Evolutionary conservation across 2,329 filamentous ascomycete species (phyloP), one percentile per base, ranked within the genome.

Genomic region (Ophiosphaerella narmari): DNA sequence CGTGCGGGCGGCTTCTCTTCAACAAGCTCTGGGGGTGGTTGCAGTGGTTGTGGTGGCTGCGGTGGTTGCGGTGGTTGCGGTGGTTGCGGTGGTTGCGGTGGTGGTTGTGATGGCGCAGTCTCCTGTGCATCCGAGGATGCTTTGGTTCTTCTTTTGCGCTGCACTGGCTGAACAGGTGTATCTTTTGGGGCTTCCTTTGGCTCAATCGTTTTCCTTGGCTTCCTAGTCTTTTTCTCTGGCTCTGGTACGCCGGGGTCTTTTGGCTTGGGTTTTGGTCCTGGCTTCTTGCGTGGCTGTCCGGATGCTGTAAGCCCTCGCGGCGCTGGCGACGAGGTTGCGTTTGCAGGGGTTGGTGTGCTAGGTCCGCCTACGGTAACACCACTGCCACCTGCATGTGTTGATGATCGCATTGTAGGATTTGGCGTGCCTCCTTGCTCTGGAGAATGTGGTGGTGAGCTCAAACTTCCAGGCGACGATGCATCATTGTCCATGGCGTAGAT

Each of bases 171-270:
- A 32, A 67, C 64, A 65, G 60, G 68, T 74, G 80, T 52, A 76
- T 82, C 65, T 80, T 88, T 63, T 42, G 75, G 71, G 74, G 80
- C 52, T 76, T 82, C 65, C 80, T 88, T 63, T 41, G 75, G 71
- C 47, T 76, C 74, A 24, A 70, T 66, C 14, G 75, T 68, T 61
- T 78, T 79, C 49, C 78, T 72, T 33, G 76, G 63, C 60, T 77
- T 78, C 57, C 75, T 74, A 3, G 73, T 66, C 53, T 77, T 77
- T 43, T 75, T 77, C 55, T 77, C 74, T 33, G 61, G 57, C 36
- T 70, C 72, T 43, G 62, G 69, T 54, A 46, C 66, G 65, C 46
- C 70, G 55, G 65, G 51, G 39, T 73, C 70, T 55, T 68, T 72
- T 32, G 63, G 45, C 47, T 75, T 74, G 35, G 73, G 63, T 62